These are phyloP conservation scores for Eimeria praecox DNA, from an alignment of 169 alveolate species.

Conservation along the genomic window DNA sequence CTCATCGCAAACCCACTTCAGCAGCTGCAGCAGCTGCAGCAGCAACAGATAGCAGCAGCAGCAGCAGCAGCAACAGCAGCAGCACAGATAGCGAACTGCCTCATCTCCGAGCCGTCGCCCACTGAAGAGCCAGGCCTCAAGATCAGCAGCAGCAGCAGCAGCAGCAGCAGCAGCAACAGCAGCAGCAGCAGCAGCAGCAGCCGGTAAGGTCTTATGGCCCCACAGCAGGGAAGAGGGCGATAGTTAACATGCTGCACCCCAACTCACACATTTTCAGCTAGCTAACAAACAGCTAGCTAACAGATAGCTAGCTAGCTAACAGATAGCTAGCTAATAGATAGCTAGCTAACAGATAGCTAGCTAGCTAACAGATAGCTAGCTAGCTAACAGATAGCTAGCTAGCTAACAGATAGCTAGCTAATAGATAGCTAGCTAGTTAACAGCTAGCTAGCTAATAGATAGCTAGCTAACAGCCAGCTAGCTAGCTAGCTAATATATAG, in stretches of 20 bases:
- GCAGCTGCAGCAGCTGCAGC: slow-evolving; percentile 46
- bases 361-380: no score
- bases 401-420: no score
- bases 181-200: slow-evolving; percentile 25
- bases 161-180: slow-evolving; percentile 28
- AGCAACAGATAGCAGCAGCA: not conserved
- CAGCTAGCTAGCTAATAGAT: no score
- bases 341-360: no score
- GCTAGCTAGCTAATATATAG: no score
- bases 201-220: not conserved
- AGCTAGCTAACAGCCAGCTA: no score
- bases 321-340: no score
- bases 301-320: no score
- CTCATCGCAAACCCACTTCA: slow-evolving; percentile 23
- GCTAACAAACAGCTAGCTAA: not conserved
- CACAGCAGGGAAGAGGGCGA: not conserved
- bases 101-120: not conserved
- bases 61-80: slow-evolving; percentile 7
- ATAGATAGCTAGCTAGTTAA: no score
- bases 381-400: no score
- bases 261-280: no score
- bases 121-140: not conserved
- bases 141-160: not conserved
- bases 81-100: slow-evolving; percentile 17
- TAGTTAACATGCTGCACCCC: no score